Base-by-base conservation (phyloP, 1,139 yeast genomes). In the Candida freyschussii region DNA sequence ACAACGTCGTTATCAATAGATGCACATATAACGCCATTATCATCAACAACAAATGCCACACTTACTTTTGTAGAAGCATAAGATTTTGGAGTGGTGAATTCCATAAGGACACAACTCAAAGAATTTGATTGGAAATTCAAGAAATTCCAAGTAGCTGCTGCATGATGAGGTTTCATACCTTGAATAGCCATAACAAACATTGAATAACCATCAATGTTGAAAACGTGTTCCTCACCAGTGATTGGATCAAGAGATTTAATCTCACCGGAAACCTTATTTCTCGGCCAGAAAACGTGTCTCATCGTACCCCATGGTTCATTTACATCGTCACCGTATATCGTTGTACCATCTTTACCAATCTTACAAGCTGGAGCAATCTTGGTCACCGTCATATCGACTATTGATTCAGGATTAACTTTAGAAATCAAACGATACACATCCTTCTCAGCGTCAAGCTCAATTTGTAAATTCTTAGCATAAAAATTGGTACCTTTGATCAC, bases 81-180 rank as follows among this genome's bases (percentile, higher is more conserved):
- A 2, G 96, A 80, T 36, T 67, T 77, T 17, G 98, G 98, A 7
- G 98, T 93, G 32, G 91, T 83, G 65, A 86, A 91, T 60, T 91
- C 96, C 97, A 91, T 91, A 47, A 84, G 75, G 16, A 87, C 78
- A 7, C 85, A 94, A 23, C 91, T 69, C 50, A 71, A 67, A 25
- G 77, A 66, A 30, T 77, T 72, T 16, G 94, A 82, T 56, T 86
- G 96, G 70, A 84, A 89, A 61, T 85, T 84, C 47, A 85, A 63
- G 59, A 91, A 91, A 62, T 91, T 93, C 98, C 98, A 91, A 16
- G 87, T 64, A 44, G 94, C 85, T 37, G 98, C 98, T 21, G 96
- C 96, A 60, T 91, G 98, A 60, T 91, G 97, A 11, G 98, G 98
- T 62, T 91, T 91, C 97, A 91, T 89, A 41, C 97, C 97, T 65